These are phyloP conservation scores for Hirsutella thompsonii DNA, from an alignment of 2,329 filamentous ascomycete genomes.

Conservation along the genomic window DNA sequence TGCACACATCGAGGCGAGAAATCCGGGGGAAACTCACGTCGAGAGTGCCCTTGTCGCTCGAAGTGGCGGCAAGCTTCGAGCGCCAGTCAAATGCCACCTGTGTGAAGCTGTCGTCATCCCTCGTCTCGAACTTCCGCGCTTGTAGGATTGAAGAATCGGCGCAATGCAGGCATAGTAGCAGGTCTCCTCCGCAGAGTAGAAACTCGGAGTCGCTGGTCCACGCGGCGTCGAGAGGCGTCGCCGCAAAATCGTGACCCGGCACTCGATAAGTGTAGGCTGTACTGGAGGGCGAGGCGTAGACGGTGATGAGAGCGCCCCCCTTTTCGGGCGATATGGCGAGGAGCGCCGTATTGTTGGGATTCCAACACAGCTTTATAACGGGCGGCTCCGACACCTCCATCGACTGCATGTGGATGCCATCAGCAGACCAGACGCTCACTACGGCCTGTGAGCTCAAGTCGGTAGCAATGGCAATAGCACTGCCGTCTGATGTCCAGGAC, in stretches of 20 bases:
- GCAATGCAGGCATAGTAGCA: conserved; percentile 35
- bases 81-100: conserved; percentile 43
- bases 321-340: conserved; percentile 44
- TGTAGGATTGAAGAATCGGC: conserved; percentile 31
- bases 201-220: conserved; percentile 49
- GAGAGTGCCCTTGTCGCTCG: conserved; percentile 44
- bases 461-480: conserved; percentile 42
- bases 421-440: conserved; percentile 42
- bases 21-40: conserved; percentile 34
- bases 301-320: conserved; percentile 39
- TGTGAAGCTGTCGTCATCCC: conserved; percentile 38
- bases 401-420: conserved; percentile 37
- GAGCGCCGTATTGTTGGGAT: conserved; percentile 38
- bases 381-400: conserved; percentile 48
- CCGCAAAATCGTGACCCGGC: conserved; percentile 33
- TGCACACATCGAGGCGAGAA: neutral
- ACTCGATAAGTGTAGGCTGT: conserved; percentile 35
- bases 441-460: conserved; percentile 38
- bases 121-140: conserved; percentile 36
- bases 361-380: conserved; percentile 50
- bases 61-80: conserved; percentile 42
- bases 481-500: conserved; percentile 46
- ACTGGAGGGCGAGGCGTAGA: conserved; percentile 32
- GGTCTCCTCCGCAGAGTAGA: conserved; percentile 42
- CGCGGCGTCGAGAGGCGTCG: conserved; percentile 41